phyloP scores from a whole-genome alignment of 2,329 filamentous ascomycete species.

The Trichoderma citrinoviride region DNA sequence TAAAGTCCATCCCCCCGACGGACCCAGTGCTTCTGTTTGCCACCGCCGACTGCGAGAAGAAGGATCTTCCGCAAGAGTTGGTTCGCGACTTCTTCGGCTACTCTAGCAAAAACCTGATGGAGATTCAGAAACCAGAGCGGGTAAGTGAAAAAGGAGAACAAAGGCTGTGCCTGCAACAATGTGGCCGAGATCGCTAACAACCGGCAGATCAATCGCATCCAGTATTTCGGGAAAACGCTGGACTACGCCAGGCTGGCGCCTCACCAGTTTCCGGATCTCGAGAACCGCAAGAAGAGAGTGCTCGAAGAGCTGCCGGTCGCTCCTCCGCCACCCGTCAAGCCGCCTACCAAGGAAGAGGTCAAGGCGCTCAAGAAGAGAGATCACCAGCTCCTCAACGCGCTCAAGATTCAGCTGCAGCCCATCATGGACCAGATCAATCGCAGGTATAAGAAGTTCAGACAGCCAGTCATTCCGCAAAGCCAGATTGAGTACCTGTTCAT shows the following conservation, averaged over 20 bases:
- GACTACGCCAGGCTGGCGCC: conserved; percentile 77
- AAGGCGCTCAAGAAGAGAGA: conserved; percentile 80
- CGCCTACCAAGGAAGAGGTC: conserved; percentile 72
- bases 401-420: conserved; percentile 87
- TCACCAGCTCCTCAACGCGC: conserved; percentile 74
- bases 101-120: conserved; percentile 73
- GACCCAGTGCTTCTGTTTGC: conserved; percentile 86
- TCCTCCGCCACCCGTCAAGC: conserved; percentile 65
- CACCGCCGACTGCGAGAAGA: conserved; percentile 69
- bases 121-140: conserved; percentile 64
- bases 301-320: conserved; percentile 75
- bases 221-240: conserved; percentile 76
- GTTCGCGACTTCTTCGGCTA: conserved; percentile 81
- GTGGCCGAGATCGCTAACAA: not conserved
- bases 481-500: conserved; percentile 80
- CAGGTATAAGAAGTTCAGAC: conserved; percentile 85
- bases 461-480: conserved; percentile 69
- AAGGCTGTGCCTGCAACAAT: not conserved
- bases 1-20: conserved; percentile 80
- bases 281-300: conserved; percentile 80
- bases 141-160: conserved; percentile 40
- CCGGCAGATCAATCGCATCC: conserved; percentile 57
- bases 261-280: conserved; percentile 80
- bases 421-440: conserved; percentile 96
- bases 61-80: conserved; percentile 61